A percentile compares a stretch with the other conserved stretches of the same genome.
phyloP scores from a whole-genome alignment of 2,329 filamentous ascomycete species.

The Volutella citrinella region DNA sequence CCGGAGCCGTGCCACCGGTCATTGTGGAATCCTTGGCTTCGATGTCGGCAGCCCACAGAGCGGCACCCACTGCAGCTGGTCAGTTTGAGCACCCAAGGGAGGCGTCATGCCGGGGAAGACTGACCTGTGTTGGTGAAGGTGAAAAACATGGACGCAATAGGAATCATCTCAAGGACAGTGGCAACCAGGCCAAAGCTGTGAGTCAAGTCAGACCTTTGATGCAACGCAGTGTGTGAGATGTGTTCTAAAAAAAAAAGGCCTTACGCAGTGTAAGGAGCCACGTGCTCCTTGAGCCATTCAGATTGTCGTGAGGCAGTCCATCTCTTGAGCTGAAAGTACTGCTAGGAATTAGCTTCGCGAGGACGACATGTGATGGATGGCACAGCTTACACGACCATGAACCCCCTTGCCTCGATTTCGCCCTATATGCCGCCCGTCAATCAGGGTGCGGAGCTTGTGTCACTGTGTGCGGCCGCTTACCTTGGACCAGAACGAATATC shows the following conservation, averaged over 20 bases:
- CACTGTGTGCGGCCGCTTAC: slow-evolving; percentile 32
- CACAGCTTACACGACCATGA: slow-evolving; percentile 51
- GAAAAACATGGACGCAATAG: slow-evolving; percentile 78
- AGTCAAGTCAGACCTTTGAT: not conserved
- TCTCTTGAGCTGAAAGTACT: slow-evolving; percentile 91
- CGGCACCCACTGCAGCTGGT: slow-evolving; percentile 67
- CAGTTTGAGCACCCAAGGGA: slow-evolving; percentile 3
- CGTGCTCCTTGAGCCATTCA: slow-evolving; percentile 67
- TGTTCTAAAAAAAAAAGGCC: slow-evolving; percentile 23
- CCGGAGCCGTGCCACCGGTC: slow-evolving; percentile 49
- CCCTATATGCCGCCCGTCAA: slow-evolving; percentile 31
- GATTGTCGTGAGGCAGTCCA: slow-evolving; percentile 66
- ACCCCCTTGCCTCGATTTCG: slow-evolving; percentile 46
- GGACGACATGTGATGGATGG: no score
- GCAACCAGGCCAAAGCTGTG: slow-evolving; percentile 70
- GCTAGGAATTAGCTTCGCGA: not conserved
- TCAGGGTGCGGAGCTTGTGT: not conserved
- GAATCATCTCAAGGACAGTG: slow-evolving; percentile 80
- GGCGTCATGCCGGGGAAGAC: no score
- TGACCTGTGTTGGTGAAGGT: slow-evolving; percentile 81
- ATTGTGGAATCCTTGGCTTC: slow-evolving; percentile 55
- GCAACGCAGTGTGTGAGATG: slow-evolving; percentile 9
- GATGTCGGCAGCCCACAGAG: slow-evolving; percentile 89
- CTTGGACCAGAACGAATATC: slow-evolving; percentile 76
- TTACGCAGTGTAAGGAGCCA: slow-evolving; percentile 78